Base-by-base conservation (phyloP, 495 filamentous ascomycete genomes). In the Podospora pseudoanserina region DNA sequence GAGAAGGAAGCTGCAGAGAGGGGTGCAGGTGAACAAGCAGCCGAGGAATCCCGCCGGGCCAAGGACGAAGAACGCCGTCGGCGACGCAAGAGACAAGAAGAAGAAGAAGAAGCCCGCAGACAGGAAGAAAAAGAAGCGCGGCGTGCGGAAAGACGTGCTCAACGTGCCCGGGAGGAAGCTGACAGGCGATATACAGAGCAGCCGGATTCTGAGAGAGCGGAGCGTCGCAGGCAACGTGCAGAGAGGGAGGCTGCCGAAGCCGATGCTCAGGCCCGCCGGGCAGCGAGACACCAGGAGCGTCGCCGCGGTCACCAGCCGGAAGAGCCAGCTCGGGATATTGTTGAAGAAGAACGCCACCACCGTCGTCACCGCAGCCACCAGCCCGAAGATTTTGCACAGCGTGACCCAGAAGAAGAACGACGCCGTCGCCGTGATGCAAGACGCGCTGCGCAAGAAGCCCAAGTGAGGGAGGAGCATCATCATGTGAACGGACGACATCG, bases 101-200 rank as follows among this genome's bases (percentile, higher is more conserved):
- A 84, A 27, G 79, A 81, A 16, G 79, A 78, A 9, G 82, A 87
- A 60, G 75, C 77, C 13, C 82, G 83, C 18, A 72, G 77, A 39
- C 80, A 80, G 60, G 81, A 83, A 63, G 85, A 86, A 39, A 82
- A 81, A 63, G 82, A 86, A 44, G 82, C 84, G 49, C 80, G 84
- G 30, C 80, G 83, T 20, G 80, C 82, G 7, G 85, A 85, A 66
- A 78, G 84, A 19, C 79, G 83, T 60, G 83, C 79, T 13, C 79
- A 78, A 32, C 78, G 80, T 44, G 76, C 78, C 53, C 77, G 77
- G 34, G 82, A 84, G 18, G 79, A 78, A 59, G 80, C 76, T 2
- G 79, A 83, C 49, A 77, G 79, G 3, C 76, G 76, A 20, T 77
- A 75, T 20, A 70, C 72, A 6, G 82, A 81, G 44, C 74, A 79